Conservation (phyloP, 129 eudicot species). For the Flaveria robusta region DNA sequence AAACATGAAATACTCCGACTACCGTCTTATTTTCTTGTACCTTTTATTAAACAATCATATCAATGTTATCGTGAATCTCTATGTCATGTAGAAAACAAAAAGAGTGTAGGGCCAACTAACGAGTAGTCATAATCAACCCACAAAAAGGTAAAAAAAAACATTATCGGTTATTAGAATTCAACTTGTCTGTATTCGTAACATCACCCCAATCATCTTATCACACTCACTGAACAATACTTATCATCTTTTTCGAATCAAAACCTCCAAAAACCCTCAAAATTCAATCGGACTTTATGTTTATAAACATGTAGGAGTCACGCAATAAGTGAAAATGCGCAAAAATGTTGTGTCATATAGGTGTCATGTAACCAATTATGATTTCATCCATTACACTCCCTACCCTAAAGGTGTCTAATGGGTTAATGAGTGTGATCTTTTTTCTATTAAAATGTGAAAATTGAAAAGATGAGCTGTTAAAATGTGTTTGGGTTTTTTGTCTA, state of each 20-base stretch:
- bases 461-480: too few species aligned
- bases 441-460: too few species aligned
- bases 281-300: neutral
- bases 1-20: too few species aligned
- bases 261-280: neutral
- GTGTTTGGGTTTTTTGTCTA: too few species aligned
- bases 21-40: neutral
- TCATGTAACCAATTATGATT: too few species aligned
- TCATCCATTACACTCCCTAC: too few species aligned
- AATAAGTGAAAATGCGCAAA: too few species aligned
- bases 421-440: too few species aligned
- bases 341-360: too few species aligned
- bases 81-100: slow-evolving; percentile 13
- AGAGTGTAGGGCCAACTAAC: slow-evolving; percentile 12
- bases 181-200: slow-evolving; percentile 1
- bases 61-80: too few species aligned
- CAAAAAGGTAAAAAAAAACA: neutral
- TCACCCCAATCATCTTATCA: neutral
- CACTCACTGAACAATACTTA: neutral
- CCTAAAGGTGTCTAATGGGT: too few species aligned
- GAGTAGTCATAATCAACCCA: slow-evolving; percentile 15
- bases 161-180: neutral
- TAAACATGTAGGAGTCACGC: too few species aligned
- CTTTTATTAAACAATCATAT: neutral
- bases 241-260: neutral